phyloP scores from a whole-genome alignment of 2,329 filamentous ascomycete species.

The Aspergillus tamarii region DNA sequence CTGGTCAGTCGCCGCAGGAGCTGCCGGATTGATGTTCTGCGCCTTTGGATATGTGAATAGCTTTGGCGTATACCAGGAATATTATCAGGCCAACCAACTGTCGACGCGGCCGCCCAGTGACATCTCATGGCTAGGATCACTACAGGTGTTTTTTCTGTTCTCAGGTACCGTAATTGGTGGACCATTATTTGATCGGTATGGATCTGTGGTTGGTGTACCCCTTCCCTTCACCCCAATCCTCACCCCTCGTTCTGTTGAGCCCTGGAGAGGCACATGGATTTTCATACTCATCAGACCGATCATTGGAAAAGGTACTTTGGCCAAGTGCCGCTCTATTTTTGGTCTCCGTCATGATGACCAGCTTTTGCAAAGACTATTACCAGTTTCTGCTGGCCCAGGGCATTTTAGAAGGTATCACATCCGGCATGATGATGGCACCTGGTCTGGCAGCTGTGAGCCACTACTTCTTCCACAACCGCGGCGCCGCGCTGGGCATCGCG shows the following conservation, averaged over 20 bases:
- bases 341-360: conserved; percentile 66
- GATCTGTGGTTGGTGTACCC: conserved; percentile 10
- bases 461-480: conserved; percentile 54
- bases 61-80: conserved; percentile 53
- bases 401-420: conserved; percentile 25
- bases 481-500: conserved; percentile 51
- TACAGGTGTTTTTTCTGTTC: conserved; percentile 36
- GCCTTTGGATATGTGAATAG: conserved; percentile 49
- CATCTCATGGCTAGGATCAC: conserved; percentile 51
- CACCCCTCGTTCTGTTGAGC: too few species aligned
- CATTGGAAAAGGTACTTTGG: too few species aligned
- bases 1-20: conserved; percentile 32
- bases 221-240: too few species aligned
- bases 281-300: too few species aligned
- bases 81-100: conserved; percentile 50
- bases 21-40: conserved; percentile 40
- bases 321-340: conserved; percentile 35
- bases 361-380: conserved; percentile 58
- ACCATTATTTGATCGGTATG: conserved; percentile 27
- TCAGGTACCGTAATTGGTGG: conserved; percentile 23
- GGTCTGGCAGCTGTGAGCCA: conserved; percentile 51
- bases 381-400: conserved; percentile 50
- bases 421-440: conserved; percentile 50
- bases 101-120: conserved; percentile 40
- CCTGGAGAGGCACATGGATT: too few species aligned